Percentiles rank a stretch among this genome's conserved stretches.
Evolutionary conservation across 75 land plant species (phyloP).

Genomic region (Ceratopteris richardii): DNA sequence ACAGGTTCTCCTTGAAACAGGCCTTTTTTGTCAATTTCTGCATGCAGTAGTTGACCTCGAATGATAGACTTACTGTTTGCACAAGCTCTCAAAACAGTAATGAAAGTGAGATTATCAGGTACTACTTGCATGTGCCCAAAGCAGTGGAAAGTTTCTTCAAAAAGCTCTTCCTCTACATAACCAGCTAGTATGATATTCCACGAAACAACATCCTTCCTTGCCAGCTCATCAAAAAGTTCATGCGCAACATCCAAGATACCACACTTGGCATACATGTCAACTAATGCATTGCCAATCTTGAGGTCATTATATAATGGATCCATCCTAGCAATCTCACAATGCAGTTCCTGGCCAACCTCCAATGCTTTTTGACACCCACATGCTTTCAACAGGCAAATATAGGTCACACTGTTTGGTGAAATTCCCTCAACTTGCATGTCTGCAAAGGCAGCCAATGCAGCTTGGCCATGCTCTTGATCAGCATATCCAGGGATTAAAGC

Average conservation of each 20-base stretch:
- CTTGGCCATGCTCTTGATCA: neutral
- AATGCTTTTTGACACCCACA: conserved; percentile 25
- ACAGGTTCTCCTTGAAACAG: conserved; percentile 2
- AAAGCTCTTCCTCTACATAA: conserved; percentile 3
- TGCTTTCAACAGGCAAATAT: conserved; percentile 40
- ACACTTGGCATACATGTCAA: conserved; percentile 32
- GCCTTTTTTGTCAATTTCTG: neutral
- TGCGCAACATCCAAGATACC: conserved; percentile 9
- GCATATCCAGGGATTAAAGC: conserved; percentile 17
- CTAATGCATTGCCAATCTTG: conserved; percentile 24
- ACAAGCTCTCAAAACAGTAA: conserved; percentile 7
- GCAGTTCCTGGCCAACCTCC: conserved; percentile 16
- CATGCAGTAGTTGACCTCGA: conserved; percentile 12
- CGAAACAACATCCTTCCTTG: conserved; percentile 29
- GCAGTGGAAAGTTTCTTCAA: neutral
- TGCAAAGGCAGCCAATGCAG: neutral
- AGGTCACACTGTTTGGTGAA: conserved; percentile 19
- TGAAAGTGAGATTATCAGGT: conserved; percentile 8
- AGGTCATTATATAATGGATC: conserved; percentile 18
- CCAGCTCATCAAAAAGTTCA: conserved; percentile 26
- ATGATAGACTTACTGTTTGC: conserved; percentile 1
- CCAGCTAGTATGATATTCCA: conserved; percentile 26
- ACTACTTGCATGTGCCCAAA: conserved; percentile 9
- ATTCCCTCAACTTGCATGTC: conserved; percentile 13
- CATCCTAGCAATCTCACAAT: conserved; percentile 10